Conservation (phyloP, 768 basidiomycete species). For the Trametes sanguinea region DNA sequence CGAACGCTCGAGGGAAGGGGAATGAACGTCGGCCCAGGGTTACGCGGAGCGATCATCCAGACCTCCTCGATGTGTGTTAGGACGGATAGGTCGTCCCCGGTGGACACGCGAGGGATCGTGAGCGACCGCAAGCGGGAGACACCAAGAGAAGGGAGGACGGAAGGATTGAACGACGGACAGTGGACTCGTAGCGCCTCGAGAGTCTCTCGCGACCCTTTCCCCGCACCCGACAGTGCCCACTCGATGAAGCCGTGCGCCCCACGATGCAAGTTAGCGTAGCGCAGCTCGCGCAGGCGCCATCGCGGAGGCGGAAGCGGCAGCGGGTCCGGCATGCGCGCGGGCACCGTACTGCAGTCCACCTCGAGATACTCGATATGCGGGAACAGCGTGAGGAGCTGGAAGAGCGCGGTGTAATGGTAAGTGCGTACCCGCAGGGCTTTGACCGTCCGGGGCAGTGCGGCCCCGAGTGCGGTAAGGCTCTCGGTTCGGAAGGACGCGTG, state of each 20-base stretch:
- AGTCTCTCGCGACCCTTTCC: not conserved
- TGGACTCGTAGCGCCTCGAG: conserved; percentile 13
- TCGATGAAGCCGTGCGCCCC: conserved; percentile 6
- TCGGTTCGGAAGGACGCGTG: conserved; percentile 10
- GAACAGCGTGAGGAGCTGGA: conserved; percentile 11
- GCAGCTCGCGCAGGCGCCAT: conserved; percentile 16
- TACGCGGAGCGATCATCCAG: not conserved
- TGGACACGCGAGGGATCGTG: not conserved
- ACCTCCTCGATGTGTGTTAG: conserved; percentile 4
- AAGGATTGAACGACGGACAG: conserved; percentile 4
- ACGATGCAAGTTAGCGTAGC: conserved; percentile 10
- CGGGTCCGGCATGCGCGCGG: not conserved
- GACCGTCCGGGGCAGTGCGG: not conserved
- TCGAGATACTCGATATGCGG: conserved; percentile 12
- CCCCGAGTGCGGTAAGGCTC: not conserved
- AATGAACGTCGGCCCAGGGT: not conserved
- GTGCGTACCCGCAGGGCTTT: conserved; percentile 12
- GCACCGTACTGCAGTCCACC: conserved; percentile 6
- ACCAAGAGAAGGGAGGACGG: not conserved
- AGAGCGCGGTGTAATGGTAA: conserved; percentile 15
- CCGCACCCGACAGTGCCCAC: conserved; percentile 13
- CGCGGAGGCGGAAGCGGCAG: not conserved
- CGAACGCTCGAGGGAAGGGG: conserved; percentile 5
- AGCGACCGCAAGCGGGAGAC: conserved; percentile 7
- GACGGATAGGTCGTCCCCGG: conserved; percentile 1